Evolutionary conservation across 2,329 filamentous ascomycete species (phyloP).

Genomic region (Paraconiothyrium brasiliense): DNA sequence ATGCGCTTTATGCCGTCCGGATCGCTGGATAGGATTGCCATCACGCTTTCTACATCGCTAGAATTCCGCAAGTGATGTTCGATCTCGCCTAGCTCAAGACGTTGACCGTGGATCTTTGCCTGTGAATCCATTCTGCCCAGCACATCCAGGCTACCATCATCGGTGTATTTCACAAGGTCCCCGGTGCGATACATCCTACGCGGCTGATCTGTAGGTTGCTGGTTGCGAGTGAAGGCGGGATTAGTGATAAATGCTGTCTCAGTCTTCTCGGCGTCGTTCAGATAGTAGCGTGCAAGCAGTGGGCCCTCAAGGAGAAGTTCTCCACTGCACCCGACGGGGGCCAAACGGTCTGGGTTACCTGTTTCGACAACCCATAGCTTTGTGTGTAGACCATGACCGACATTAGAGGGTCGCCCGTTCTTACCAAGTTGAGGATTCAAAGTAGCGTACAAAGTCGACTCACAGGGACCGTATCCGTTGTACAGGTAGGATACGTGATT

Average conservation of each 20-base stretch:
- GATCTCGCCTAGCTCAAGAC: slow-evolving; percentile 42
- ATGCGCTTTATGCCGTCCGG: slow-evolving; percentile 26
- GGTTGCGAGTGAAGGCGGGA: slow-evolving; percentile 14
- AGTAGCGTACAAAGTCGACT: slow-evolving; percentile 19
- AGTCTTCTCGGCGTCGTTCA: slow-evolving; percentile 31
- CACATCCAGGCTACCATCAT: slow-evolving; percentile 31
- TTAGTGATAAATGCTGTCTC: slow-evolving; percentile 23
- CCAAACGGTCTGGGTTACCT: slow-evolving; percentile 27
- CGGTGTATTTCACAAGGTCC: slow-evolving; percentile 26
- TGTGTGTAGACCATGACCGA: slow-evolving; percentile 17
- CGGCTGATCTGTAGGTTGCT: slow-evolving; percentile 5
- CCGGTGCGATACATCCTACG: slow-evolving; percentile 34
- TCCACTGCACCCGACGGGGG: slow-evolving; percentile 29
- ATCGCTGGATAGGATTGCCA: slow-evolving; percentile 5
- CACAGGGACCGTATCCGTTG: slow-evolving; percentile 31
- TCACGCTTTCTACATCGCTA: background rate
- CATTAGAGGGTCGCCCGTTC: slow-evolving; percentile 22
- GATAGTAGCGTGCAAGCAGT: slow-evolving; percentile 31
- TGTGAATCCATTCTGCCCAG: slow-evolving; percentile 42
- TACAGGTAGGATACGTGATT: slow-evolving; percentile 1
- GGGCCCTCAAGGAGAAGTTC: slow-evolving; percentile 39
- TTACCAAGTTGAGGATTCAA: slow-evolving; percentile 27
- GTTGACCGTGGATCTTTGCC: slow-evolving; percentile 43
- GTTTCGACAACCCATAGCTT: slow-evolving; percentile 37
- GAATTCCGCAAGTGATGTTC: slow-evolving; percentile 16